These are phyloP conservation scores for Turnera subulata DNA, from an alignment of 345 rosid genomes.

Conservation along the genomic window DNA sequence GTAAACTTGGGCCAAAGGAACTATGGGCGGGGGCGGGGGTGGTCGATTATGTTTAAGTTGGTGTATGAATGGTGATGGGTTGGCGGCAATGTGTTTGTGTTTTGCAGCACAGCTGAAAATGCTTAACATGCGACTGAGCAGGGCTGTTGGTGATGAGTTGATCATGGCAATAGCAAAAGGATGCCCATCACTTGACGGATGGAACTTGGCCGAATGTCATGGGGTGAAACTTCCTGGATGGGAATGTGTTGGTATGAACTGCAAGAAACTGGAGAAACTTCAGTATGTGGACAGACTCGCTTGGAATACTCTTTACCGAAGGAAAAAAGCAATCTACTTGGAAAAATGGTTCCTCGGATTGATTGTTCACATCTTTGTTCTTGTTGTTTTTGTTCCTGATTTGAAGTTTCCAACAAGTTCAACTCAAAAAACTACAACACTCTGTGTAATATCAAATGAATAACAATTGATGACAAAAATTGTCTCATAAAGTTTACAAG, in stretches of 20 bases:
- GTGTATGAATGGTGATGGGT: conserved; percentile 24
- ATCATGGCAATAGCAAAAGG: conserved; percentile 64
- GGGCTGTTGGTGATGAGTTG: conserved; percentile 53
- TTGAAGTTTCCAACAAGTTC: no score
- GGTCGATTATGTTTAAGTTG: conserved; percentile 40
- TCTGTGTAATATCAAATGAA: no score
- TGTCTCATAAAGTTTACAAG: no score
- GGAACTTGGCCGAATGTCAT: conserved; percentile 67
- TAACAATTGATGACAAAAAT: no score
- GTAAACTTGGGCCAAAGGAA: conserved; percentile 52
- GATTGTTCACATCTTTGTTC: no score
- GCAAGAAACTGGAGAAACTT: conserved; percentile 55
- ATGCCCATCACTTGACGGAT: conserved; percentile 62
- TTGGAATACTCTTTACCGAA: no score
- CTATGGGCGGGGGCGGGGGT: conserved; percentile 65
- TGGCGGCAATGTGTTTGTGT: conserved; percentile 51
- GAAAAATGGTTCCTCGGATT: no score
- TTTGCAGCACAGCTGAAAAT: conserved; percentile 45
- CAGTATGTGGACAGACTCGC: no score
- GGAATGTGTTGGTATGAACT: conserved; percentile 50
- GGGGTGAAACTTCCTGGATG: conserved; percentile 56
- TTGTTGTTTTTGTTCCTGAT: no score
- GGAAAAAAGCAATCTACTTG: no score
- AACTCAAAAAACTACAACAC: no score
- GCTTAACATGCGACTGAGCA: conserved; percentile 60